A percentile compares a stretch with the other conserved stretches of the same genome.
These are phyloP conservation scores for Hyaloscypha variabilis DNA, from an alignment of 495 filamentous ascomycete species.

Conservation along the genomic window DNA sequence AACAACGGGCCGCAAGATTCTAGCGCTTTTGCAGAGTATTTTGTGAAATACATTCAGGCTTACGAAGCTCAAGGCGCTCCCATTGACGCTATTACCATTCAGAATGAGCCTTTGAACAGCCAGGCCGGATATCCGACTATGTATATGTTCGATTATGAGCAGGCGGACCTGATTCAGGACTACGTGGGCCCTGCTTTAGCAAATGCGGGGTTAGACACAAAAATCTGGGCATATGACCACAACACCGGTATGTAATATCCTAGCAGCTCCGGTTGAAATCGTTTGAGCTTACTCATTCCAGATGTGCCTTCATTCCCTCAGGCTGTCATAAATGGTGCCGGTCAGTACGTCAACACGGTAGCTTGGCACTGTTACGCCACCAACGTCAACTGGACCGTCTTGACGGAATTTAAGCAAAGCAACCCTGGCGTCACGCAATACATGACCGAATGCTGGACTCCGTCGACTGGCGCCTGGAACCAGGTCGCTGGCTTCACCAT, in stretches of 20 bases:
- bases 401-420: conserved; percentile 48
- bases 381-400: conserved; percentile 50
- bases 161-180: conserved; percentile 48
- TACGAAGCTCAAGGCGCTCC: conserved; percentile 44
- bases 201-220: conserved; percentile 43
- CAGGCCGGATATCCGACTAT: conserved; percentile 55
- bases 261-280: not conserved
- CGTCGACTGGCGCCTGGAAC: conserved; percentile 46
- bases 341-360: conserved; percentile 46
- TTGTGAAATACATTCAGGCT: conserved; percentile 58
- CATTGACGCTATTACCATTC: conserved; percentile 57
- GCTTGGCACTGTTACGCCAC: conserved; percentile 61
- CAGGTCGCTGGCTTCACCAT: conserved; percentile 55
- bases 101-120: conserved; percentile 60
- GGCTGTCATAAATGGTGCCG: conserved; percentile 46
- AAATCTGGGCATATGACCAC: conserved; percentile 59
- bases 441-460: conserved; percentile 64
- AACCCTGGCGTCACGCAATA: conserved; percentile 52
- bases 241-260: conserved; percentile 48
- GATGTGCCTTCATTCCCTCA: conserved; percentile 49
- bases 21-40: conserved; percentile 52
- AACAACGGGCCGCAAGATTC: conserved; percentile 14
- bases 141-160: conserved; percentile 54
- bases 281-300: not conserved
- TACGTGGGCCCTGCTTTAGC: conserved; percentile 50